phyloP scores from a whole-genome alignment of 495 filamentous ascomycete species.

The Hypoxylon fragiforme region DNA sequence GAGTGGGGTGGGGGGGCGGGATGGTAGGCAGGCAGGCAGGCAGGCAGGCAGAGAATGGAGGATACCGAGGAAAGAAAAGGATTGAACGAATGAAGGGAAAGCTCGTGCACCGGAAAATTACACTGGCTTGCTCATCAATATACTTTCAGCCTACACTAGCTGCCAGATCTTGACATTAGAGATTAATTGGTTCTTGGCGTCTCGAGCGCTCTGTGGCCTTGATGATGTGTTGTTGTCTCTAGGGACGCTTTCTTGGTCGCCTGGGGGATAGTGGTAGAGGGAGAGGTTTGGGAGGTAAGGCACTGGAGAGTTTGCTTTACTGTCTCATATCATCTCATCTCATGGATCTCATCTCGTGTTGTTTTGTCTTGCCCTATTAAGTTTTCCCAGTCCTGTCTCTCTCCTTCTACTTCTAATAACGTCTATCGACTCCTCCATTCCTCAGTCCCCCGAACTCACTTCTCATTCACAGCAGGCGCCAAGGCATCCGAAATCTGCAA shows the following conservation, averaged over 20 bases:
- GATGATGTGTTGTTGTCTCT: not conserved
- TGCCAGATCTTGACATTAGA: too few relatives aligned
- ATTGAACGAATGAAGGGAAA: not conserved
- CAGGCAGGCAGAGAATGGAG: slow-evolving; percentile 5
- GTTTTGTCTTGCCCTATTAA: too few relatives aligned
- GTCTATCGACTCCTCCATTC: slow-evolving; percentile 14
- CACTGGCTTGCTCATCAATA: not conserved
- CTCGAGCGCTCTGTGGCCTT: slow-evolving; percentile 24
- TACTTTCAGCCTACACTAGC: not conserved
- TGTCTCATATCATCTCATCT: too few relatives aligned
- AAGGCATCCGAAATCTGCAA: slow-evolving; percentile 54
- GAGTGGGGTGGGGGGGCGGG: too few relatives aligned
- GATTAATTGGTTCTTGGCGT: not conserved
- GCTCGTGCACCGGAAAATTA: not conserved
- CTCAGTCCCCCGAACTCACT: not conserved
- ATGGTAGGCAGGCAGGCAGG: too few relatives aligned
- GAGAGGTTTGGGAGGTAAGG: too few relatives aligned
- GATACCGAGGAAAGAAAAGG: slow-evolving; percentile 4
- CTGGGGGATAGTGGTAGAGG: too few relatives aligned
- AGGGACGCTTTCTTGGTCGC: not conserved
- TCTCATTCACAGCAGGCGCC: slow-evolving; percentile 1
- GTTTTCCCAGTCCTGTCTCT: not conserved
- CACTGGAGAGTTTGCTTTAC: not conserved
- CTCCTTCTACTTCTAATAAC: not conserved
- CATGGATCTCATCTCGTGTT: too few relatives aligned